Conservation (phyloP, 1,139 yeast species). For the Taiozyma onychis region DNA sequence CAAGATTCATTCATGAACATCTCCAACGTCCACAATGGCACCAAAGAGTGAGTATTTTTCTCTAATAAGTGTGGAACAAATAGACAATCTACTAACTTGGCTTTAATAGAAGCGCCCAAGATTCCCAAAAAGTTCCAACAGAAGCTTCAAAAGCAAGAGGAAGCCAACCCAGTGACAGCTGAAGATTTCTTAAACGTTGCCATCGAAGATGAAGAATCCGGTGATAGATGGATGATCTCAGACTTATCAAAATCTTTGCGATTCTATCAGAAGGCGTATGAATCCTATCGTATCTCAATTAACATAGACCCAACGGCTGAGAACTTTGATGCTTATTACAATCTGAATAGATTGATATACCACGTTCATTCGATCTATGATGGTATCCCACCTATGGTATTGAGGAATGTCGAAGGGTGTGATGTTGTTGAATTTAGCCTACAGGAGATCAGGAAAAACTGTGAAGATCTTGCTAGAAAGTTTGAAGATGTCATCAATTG, state of each 20-base stretch:
- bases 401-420: slow-evolving; percentile 36
- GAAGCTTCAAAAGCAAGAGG: slow-evolving; percentile 3
- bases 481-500: slow-evolving; percentile 24
- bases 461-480: slow-evolving; percentile 6
- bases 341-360: slow-evolving; percentile 39
- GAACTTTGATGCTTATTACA: slow-evolving; percentile 33
- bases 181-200: slow-evolving; percentile 45
- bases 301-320: slow-evolving; percentile 6
- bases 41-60: slow-evolving; percentile 8
- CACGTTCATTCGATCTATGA: slow-evolving; percentile 42
- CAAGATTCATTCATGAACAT: neutral
- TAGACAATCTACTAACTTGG: neutral
- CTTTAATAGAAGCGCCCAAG: slow-evolving; percentile 4
- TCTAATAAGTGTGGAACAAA: no score
- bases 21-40: slow-evolving; percentile 1
- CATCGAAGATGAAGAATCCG: slow-evolving; percentile 47
- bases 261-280: slow-evolving; percentile 45
- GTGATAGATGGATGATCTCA: slow-evolving; percentile 52
- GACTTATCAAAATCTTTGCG: slow-evolving; percentile 47
- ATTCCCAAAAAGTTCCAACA: slow-evolving; percentile 12
- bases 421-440: slow-evolving; percentile 26
- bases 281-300: slow-evolving; percentile 32
- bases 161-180: slow-evolving; percentile 24
- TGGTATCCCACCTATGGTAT: slow-evolving; percentile 26
- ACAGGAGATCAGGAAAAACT: slow-evolving; percentile 32